Percentiles rank a stretch among this genome's conserved stretches.
phyloP scores from a whole-genome alignment of 768 basidiomycete species.

The Leccinum aurantiacum region DNA sequence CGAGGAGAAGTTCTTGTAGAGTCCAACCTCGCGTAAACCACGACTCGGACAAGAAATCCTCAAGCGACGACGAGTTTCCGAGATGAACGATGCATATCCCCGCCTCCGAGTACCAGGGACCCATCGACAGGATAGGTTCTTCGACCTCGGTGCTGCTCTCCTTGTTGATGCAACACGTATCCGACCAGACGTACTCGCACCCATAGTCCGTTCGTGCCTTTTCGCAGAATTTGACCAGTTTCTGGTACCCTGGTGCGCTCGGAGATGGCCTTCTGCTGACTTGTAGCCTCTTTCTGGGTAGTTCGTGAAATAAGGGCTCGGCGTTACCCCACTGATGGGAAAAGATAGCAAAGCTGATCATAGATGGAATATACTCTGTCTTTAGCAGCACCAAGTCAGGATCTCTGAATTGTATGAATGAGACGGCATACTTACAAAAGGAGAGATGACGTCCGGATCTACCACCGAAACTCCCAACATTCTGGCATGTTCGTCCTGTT shows the following conservation, averaged over 20 bases:
- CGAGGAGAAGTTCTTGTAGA: conserved; percentile 23
- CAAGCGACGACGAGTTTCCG: conserved; percentile 17
- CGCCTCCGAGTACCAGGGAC: conserved; percentile 26
- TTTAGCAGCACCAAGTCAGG: conserved; percentile 11
- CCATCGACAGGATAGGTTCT: conserved; percentile 26
- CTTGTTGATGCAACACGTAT: conserved; percentile 30
- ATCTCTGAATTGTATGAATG: not conserved
- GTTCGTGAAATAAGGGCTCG: conserved; percentile 25
- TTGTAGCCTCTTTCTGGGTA: conserved; percentile 18
- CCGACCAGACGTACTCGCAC: conserved; percentile 30
- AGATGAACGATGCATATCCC: conserved; percentile 26
- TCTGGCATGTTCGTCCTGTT: conserved; percentile 26
- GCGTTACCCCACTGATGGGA: conserved; percentile 30
- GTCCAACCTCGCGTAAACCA: conserved; percentile 30
- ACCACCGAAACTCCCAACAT: conserved; percentile 20
- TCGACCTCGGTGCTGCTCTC: conserved; percentile 29
- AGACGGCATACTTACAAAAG: conserved; percentile 18
- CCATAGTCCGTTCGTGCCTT: conserved; percentile 26
- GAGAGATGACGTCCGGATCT: conserved; percentile 15
- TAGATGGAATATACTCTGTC: conserved; percentile 17
- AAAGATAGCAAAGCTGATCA: conserved; percentile 27
- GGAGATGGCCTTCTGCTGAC: conserved; percentile 11
- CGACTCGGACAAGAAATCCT: conserved; percentile 24
- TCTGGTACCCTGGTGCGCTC: conserved; percentile 24
- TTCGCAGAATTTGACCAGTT: conserved; percentile 29